Evolutionary conservation across 257 asterid genomes (phyloP).

Genomic region (Plantago ovata): DNA sequence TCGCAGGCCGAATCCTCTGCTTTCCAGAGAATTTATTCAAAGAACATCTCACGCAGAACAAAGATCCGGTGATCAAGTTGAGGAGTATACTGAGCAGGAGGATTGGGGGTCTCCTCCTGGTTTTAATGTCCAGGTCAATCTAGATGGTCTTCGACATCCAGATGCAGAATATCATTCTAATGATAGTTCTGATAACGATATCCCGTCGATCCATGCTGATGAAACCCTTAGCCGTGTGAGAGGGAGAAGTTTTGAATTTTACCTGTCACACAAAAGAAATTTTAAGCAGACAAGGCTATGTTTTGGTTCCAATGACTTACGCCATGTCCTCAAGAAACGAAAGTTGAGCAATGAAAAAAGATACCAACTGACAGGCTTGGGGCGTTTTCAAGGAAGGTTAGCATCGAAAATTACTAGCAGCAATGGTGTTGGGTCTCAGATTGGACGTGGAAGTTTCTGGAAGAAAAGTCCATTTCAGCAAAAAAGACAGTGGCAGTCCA

Average conservation of each 20-base stretch:
- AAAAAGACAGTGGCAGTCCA: background rate
- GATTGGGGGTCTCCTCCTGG: slow-evolving; percentile 48
- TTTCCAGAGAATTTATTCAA: slow-evolving; percentile 9
- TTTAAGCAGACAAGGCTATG: slow-evolving; percentile 1
- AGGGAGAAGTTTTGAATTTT: background rate
- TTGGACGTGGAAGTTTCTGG: background rate
- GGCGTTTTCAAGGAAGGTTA: slow-evolving; percentile 8
- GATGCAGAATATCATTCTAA: background rate
- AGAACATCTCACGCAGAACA: slow-evolving; percentile 26
- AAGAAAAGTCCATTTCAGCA: slow-evolving; percentile 6
- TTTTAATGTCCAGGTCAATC: slow-evolving; percentile 53
- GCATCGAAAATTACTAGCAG: background rate
- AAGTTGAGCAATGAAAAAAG: slow-evolving; percentile 10
- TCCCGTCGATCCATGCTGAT: background rate
- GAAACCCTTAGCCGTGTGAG: background rate
- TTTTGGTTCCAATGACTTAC: slow-evolving; percentile 8
- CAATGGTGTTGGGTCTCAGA: background rate
- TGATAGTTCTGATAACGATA: slow-evolving; percentile 3
- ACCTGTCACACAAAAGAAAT: background rate
- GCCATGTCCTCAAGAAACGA: slow-evolving; percentile 2
- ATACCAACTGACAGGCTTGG: background rate
- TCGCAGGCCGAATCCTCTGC: background rate
- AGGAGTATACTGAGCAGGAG: background rate
- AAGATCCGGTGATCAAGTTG: slow-evolving; percentile 12
- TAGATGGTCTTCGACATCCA: background rate